Base-by-base conservation (phyloP, 2,329 filamentous ascomycete genomes). In the Nemania diffusa region DNA sequence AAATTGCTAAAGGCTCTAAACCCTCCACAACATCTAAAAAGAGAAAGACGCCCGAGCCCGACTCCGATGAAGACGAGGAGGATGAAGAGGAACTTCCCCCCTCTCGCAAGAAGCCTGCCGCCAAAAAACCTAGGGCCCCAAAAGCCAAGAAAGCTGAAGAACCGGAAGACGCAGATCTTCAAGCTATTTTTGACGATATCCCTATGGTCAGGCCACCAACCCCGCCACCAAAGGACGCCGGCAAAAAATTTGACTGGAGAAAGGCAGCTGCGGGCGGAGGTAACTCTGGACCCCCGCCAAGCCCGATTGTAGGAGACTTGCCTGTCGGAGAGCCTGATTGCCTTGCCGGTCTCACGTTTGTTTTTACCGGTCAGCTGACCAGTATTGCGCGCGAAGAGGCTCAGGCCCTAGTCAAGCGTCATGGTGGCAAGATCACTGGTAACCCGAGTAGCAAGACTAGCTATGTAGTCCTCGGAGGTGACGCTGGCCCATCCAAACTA, bases 401-500 rank as follows among this genome's bases (percentile, higher is more conserved):
- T 1, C 91, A 94, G 71, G 90, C 87, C 50, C 83, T 99, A 20
- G 93, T 98, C 64, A 99, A 99, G 79, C 89, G 91, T 69, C 97
- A 97, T 78, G 97, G 96, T 48, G 96, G 96, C 60, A 98, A 97
- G 80, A 90, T 97, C 26, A 97, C 91, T 9, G 85, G 84, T 9
- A 90, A 89, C 5, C 96, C 97, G 22, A 98, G 95, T 77, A 92
- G 90, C 76, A 98, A 97, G 80, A 99, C 97, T 0, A 96, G 87
- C 75, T 99, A 93, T 76, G 94, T 99, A 52, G 92, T 99, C 17
- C 86, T 99, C 2, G 96, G 96, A 50, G 87, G 87, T 27, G 96
- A 98, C 78, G 96, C 97, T 26, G 96, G 96, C 0, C 96, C 96
- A 0, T 97, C 91, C 79, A 99, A 99, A 78, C 84, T 99, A 46